Evolutionary conservation across 306 rosid genomes (phyloP), one percentile per base, ranked within the genome.

Genomic region (Rosa multiflora): DNA sequence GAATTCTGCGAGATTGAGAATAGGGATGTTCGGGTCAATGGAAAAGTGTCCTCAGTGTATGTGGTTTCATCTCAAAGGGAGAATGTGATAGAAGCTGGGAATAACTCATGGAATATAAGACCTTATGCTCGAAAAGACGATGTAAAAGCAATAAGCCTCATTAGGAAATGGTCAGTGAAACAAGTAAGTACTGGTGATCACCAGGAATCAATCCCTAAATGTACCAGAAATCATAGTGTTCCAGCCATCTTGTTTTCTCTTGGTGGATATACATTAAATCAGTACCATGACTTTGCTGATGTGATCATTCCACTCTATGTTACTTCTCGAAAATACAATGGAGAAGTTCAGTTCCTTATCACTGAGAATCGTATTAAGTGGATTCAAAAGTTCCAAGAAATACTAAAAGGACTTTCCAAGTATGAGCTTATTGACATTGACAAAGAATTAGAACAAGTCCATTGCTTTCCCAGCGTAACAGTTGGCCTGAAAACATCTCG

Each of bases 261-360:
- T 23, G 89, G 86, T 70, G 98, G 98, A 53, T 92, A 92, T 74
- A 64, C 79, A 43, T 96, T 94, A 35, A 94, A 94, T 86, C 92
- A 90, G 81, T 94, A 90, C 76, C 98, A 92, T 70, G 98, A 94
- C 46, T 90, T 90, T 86, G 81, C 91, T 10, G 98, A 94, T 74
- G 77, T 89, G 73, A 8, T 94, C 26, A 81, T 94, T 79, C 97
- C 98, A 13, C 74, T 94, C 39, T 94, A 84, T 74, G 77, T 92
- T 47, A 90, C 98, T 67, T 80, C 94, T 17, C 75, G 92, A 67
- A 75, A 83, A 49, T 92, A 80, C 66, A 82, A 88, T 73, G 90
- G 97, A 37, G 88, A 92, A 77, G 97, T 94, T n/a, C 80, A 89
- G 58, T 85, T 94, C 74, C 88, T 94, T 49, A 55, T 90, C 20